phyloP scores from a whole-genome alignment of 306 rosid species.

The Sophora flavescens region DNA sequence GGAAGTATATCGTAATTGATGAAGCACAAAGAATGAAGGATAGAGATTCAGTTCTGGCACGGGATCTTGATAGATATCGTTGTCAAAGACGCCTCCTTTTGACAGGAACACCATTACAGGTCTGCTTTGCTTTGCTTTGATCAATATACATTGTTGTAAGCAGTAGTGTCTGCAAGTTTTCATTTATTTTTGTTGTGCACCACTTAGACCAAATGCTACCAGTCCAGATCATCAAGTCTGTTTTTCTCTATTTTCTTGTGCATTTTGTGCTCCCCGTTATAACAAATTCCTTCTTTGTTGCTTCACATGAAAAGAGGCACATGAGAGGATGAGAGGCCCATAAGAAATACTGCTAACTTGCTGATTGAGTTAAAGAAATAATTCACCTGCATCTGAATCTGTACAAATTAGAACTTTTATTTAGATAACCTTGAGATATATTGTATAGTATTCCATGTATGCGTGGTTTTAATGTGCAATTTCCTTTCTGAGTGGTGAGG shows the following conservation, averaged over 20 bases:
- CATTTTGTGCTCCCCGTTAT: conserved; percentile 11
- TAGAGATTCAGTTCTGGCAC: conserved; percentile 96
- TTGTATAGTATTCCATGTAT: conserved; percentile 10
- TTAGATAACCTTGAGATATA: conserved; percentile 29
- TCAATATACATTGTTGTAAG: conserved; percentile 22
- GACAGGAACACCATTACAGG: conserved; percentile 99
- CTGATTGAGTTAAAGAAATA: conserved; percentile 15
- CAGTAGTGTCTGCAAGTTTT: neutral
- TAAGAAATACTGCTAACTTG: conserved; percentile 19
- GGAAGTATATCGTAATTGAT: conserved; percentile 98
- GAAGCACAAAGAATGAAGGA: conserved; percentile 99
- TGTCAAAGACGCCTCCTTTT: conserved; percentile 97
- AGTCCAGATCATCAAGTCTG: conserved; percentile 18
- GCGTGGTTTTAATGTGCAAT: conserved; percentile 1
- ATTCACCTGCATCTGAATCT: conserved; percentile 19
- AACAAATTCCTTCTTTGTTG: conserved; percentile 9
- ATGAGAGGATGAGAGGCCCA: neutral
- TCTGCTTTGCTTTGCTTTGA: conserved; percentile 37
- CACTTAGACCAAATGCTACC: neutral
- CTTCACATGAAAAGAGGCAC: neutral
- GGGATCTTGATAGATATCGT: conserved; percentile 97
- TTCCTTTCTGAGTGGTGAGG: conserved; percentile 10
- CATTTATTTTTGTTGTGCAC: conserved; percentile 27
- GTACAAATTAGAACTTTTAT: conserved; percentile 1
- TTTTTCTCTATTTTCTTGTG: conserved; percentile 23